Percentiles rank a stretch among this genome's conserved stretches.
These are phyloP conservation scores for Castanea sativa DNA, from an alignment of 306 rosid species.

Conservation along the genomic window DNA sequence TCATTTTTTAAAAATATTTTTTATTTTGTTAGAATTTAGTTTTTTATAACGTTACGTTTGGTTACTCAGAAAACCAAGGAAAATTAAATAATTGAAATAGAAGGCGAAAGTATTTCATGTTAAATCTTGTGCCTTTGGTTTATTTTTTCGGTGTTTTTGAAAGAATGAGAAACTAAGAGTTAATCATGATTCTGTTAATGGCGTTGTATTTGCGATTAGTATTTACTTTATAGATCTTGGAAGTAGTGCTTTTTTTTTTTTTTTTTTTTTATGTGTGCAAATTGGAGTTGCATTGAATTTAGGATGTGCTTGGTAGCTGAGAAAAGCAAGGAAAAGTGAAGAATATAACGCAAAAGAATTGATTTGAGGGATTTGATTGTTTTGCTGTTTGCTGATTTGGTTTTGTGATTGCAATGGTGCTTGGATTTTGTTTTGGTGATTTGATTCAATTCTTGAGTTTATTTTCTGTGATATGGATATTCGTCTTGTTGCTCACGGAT, in stretches of 20 bases:
- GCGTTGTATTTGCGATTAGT: neutral
- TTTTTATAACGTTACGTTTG: neutral
- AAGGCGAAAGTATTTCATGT: neutral
- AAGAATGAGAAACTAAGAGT: neutral
- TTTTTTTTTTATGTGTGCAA: too few species aligned
- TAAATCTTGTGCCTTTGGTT: neutral
- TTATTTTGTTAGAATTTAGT: too few species aligned
- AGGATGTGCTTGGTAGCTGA: neutral
- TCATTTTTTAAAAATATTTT: too few species aligned
- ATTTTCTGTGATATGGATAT: too few species aligned
- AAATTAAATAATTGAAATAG: neutral
- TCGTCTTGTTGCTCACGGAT: too few species aligned
- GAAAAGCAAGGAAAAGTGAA: neutral
- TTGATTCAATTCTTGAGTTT: too few species aligned
- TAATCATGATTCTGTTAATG: neutral
- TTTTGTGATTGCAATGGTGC: too few species aligned
- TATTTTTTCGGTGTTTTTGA: neutral
- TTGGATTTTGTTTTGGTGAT: too few species aligned
- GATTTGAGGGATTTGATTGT: too few species aligned
- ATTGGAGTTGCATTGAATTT: neutral
- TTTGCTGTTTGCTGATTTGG: too few species aligned
- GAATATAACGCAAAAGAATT: neutral
- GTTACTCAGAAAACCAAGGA: neutral
- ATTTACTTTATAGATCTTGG: neutral
- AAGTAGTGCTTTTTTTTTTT: neutral